phyloP scores from a whole-genome alignment of 2,329 filamentous ascomycete species.

The Colletotrichum chrysophilum region DNA sequence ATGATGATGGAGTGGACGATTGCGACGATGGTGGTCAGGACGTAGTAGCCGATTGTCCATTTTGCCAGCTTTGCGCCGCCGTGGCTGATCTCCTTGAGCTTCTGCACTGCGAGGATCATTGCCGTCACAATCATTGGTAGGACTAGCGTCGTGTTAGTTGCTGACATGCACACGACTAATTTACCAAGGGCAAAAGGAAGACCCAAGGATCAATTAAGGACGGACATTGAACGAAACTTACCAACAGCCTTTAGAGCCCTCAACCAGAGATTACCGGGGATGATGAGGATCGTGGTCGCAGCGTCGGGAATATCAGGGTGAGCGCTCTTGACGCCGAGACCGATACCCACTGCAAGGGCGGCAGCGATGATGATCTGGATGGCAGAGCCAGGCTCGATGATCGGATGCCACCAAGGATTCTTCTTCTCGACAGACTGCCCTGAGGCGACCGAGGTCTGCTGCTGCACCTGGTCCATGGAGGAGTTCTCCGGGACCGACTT shows the following conservation, averaged over 20 bases:
- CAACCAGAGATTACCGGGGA: slow-evolving; percentile 56
- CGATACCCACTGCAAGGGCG: slow-evolving; percentile 53
- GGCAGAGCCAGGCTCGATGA: slow-evolving; percentile 48
- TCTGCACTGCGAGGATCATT: slow-evolving; percentile 56
- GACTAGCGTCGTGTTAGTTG: slow-evolving; percentile 34
- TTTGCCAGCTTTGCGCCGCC: slow-evolving; percentile 48
- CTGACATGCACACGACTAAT: too few relatives aligned
- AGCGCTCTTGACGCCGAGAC: slow-evolving; percentile 46
- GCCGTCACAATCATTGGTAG: slow-evolving; percentile 56
- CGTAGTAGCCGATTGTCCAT: slow-evolving; percentile 55
- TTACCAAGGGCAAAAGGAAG: too few relatives aligned
- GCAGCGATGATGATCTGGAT: slow-evolving; percentile 56
- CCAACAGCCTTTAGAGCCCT: slow-evolving; percentile 49
- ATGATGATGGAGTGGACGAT: slow-evolving; percentile 52
- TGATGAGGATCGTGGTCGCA: slow-evolving; percentile 46
- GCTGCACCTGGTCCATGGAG: slow-evolving; percentile 18
- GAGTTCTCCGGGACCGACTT: slow-evolving; percentile 23
- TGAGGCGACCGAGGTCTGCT: slow-evolving; percentile 3
- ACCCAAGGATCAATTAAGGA: too few relatives aligned
- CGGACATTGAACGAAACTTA: too few relatives aligned
- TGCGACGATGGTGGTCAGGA: slow-evolving; percentile 54
- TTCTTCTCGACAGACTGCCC: slow-evolving; percentile 26
- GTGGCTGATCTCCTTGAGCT: slow-evolving; percentile 49
- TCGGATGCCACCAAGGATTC: slow-evolving; percentile 38
- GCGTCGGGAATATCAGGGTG: slow-evolving; percentile 44